Evolutionary conservation across 2,329 filamentous ascomycete species (phyloP).

Genomic region (Aspergillus sp.): DNA sequence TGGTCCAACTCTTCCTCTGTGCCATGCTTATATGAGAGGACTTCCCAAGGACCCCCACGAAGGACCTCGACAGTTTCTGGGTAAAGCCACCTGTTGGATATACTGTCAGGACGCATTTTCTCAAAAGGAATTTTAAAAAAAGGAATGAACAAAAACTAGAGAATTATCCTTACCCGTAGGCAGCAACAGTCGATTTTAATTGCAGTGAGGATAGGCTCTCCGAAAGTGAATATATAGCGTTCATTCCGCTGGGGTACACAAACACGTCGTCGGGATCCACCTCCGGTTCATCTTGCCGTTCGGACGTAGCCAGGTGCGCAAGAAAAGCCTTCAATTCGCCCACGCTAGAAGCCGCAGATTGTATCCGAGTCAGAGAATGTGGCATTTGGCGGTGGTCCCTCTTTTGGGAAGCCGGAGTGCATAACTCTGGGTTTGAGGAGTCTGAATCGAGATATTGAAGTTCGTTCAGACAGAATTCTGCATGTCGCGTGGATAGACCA

Average conservation of each 20-base stretch:
- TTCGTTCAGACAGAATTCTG: background rate
- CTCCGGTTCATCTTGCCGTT: background rate
- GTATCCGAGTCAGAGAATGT: background rate
- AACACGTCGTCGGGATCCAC: background rate
- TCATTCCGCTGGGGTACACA: background rate
- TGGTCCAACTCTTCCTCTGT: background rate
- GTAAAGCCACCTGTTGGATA: background rate
- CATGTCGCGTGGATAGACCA: background rate
- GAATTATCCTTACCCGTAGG: background rate
- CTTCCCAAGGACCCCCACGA: background rate
- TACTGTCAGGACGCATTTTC: too few species aligned
- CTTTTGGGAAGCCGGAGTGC: background rate
- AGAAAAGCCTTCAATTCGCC: background rate
- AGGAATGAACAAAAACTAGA: too few species aligned
- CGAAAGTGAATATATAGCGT: background rate
- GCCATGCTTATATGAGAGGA: background rate
- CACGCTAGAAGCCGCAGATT: background rate
- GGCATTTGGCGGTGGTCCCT: background rate
- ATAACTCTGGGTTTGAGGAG: background rate
- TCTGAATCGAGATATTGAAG: background rate
- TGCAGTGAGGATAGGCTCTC: background rate
- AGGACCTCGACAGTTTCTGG: background rate
- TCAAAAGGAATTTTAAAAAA: too few species aligned
- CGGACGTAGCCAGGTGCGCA: background rate
- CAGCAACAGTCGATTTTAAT: too few species aligned